These are phyloP conservation scores for Boletus vermiculosoides DNA, from an alignment of 768 basidiomycete genomes.

Conservation along the genomic window DNA sequence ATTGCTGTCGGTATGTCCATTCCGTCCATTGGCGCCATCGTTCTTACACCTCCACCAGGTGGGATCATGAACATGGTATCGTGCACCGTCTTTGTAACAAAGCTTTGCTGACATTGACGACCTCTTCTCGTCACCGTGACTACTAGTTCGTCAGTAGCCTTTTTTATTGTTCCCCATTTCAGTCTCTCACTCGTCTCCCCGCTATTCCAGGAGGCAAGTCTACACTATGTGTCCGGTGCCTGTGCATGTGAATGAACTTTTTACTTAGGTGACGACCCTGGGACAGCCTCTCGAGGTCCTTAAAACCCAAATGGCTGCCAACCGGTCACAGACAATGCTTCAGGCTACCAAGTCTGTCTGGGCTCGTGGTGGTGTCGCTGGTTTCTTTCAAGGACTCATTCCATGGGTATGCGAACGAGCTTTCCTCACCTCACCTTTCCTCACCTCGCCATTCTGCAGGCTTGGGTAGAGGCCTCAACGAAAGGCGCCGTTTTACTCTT, in stretches of 20 bases:
- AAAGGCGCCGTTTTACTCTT: slow-evolving; percentile 97
- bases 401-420: slow-evolving; percentile 74
- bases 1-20: slow-evolving; percentile 81
- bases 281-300: slow-evolving; percentile 98
- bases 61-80: slow-evolving; percentile 98
- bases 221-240: neutral
- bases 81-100: slow-evolving; percentile 35
- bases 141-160: slow-evolving; percentile 45
- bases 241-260: slow-evolving; percentile 1
- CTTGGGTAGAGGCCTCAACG: slow-evolving; percentile 99
- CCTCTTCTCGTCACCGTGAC: neutral
- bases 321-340: slow-evolving; percentile 87
- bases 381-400: slow-evolving; percentile 98
- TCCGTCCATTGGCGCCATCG: slow-evolving; percentile 17
- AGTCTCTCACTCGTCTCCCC: slow-evolving; percentile 14
- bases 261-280: slow-evolving; percentile 84
- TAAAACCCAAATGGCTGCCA: slow-evolving; percentile 99
- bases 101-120: slow-evolving; percentile 8
- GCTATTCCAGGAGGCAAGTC: slow-evolving; percentile 66
- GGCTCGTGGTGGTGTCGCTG: slow-evolving; percentile 83
- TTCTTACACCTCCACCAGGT: slow-evolving; percentile 47
- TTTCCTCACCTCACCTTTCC: neutral
- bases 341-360: slow-evolving; percentile 85
- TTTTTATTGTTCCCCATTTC: neutral
- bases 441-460: slow-evolving; percentile 45